phyloP scores from a whole-genome alignment of 164 flowering plant genomes.

The Umbellularia californica region DNA sequence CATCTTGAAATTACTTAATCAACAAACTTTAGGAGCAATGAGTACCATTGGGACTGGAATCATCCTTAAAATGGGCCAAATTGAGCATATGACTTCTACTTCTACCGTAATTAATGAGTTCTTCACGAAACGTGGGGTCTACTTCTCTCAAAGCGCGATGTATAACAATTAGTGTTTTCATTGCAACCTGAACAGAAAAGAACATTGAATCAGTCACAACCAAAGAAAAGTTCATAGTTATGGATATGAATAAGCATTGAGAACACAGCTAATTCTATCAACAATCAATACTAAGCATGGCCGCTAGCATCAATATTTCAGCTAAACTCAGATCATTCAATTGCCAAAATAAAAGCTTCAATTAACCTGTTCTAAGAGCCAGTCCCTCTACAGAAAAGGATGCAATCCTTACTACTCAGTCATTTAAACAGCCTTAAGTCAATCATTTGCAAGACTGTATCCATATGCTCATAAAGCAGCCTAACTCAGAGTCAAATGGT shows the following conservation, averaged over 20 bases:
- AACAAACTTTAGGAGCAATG: conserved; percentile 4
- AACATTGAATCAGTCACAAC: conserved; percentile 8
- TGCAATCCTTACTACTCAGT: background rate
- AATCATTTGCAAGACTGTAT: background rate
- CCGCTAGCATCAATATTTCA: conserved; percentile 4
- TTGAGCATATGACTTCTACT: conserved; percentile 89
- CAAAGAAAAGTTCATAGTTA: background rate
- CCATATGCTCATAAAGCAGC: background rate
- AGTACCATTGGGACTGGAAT: conserved; percentile 92
- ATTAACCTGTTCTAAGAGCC: background rate
- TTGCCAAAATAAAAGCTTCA: background rate
- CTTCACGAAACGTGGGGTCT: conserved; percentile 91
- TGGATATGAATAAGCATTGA: conserved; percentile 3
- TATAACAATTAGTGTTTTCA: conserved; percentile 86
- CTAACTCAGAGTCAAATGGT: background rate
- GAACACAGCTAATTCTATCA: background rate
- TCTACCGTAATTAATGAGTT: conserved; percentile 79
- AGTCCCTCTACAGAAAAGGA: background rate
- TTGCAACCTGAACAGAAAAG: conserved; percentile 59
- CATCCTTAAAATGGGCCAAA: conserved; percentile 93
- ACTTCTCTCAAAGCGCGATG: conserved; percentile 98
- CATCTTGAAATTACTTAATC: background rate
- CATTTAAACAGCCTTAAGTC: background rate
- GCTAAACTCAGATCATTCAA: background rate
- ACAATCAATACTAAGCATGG: background rate